These are phyloP conservation scores for Cyanodermella asteris DNA, from an alignment of 2,329 filamentous ascomycete genomes.

Conservation along the genomic window DNA sequence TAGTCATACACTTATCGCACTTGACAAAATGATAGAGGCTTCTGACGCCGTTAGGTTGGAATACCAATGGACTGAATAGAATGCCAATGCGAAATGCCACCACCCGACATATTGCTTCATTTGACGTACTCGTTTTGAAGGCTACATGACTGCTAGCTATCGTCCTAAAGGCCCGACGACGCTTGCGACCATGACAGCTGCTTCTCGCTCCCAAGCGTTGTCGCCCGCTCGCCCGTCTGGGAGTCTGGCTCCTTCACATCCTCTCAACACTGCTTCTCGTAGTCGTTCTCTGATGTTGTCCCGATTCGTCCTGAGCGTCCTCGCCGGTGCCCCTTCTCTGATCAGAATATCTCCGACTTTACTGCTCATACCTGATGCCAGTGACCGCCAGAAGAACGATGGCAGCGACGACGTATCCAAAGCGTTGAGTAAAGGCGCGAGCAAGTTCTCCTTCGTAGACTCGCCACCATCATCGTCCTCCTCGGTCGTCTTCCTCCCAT, in stretches of 20 bases:
- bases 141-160: conserved; percentile 6
- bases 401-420: conserved; percentile 74
- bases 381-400: conserved; percentile 81
- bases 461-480: conserved; percentile 5
- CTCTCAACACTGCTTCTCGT: conserved; percentile 59
- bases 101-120: no score
- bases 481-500: conserved; percentile 1
- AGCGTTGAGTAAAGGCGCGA: conserved; percentile 50
- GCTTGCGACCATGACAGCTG: conserved; percentile 82
- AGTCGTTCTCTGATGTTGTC: conserved; percentile 56
- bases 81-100: no score
- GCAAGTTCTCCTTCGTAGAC: conserved; percentile 26
- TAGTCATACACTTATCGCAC: no score
- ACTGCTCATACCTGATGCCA: conserved; percentile 54
- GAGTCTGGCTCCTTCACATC: conserved; percentile 44
- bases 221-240: conserved; percentile 20
- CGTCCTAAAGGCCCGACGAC: conserved; percentile 37
- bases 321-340: conserved; percentile 61
- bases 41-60: no score
- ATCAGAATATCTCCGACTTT: conserved; percentile 68
- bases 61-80: no score
- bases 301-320: conserved; percentile 57
- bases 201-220: conserved; percentile 71
- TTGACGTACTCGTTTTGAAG: no score
- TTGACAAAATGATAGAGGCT: no score